Evolutionary conservation across 1,139 yeast genomes (phyloP).

Genomic region (Sugiyamaella castrensis): DNA sequence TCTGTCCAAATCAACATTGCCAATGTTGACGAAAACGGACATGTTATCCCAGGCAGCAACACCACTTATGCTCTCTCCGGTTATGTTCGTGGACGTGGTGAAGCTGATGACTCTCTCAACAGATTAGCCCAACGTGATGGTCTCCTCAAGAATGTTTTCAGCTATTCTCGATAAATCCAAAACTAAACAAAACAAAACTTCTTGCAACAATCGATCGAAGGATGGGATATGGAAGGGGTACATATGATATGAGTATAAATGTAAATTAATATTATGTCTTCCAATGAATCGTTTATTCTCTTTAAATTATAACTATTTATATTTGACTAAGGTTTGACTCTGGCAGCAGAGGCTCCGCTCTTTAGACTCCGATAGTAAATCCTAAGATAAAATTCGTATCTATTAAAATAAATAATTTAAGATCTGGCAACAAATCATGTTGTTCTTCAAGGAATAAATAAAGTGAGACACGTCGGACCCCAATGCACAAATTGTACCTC

Average conservation of each 20-base stretch:
- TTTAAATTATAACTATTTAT: too few relatives aligned
- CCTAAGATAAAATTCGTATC: too few relatives aligned
- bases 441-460: constrained; percentile 7
- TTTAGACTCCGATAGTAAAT: too few relatives aligned
- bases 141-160: constrained; percentile 97
- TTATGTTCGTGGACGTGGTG: constrained; percentile 87
- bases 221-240: too few relatives aligned
- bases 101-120: constrained; percentile 98
- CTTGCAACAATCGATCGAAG: too few relatives aligned
- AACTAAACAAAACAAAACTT: background rate
- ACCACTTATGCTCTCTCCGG: constrained; percentile 97
- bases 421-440: background rate
- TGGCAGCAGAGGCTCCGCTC: too few relatives aligned
- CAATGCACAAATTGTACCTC: too few relatives aligned
- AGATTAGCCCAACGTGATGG: constrained; percentile 99
- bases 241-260: too few relatives aligned
- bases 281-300: too few relatives aligned
- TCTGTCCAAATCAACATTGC: constrained; percentile 92
- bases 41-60: constrained; percentile 87
- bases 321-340: too few relatives aligned
- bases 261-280: too few relatives aligned
- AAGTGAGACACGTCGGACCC: background rate
- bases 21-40: constrained; percentile 92
- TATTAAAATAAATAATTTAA: too few relatives aligned
- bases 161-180: constrained; percentile 87